Base-by-base conservation (phyloP, 169 alveolate species). In the Babesia caballi region DNA sequence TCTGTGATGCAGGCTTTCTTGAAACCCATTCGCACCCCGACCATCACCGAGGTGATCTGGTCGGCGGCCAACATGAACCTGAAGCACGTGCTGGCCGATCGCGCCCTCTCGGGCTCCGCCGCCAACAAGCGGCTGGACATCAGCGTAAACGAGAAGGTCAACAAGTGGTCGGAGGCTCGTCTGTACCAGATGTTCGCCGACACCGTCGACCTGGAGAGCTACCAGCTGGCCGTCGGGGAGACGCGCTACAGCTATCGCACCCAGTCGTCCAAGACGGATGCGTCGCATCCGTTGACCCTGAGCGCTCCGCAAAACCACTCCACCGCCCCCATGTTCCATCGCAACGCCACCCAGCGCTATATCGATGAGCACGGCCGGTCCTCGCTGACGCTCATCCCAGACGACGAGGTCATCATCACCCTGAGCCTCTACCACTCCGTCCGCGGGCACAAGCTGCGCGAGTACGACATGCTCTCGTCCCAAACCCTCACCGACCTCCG, bases 371-470 rank as follows among this genome's bases (percentile, higher is more conserved):
- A 65, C n/a, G 35, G 36, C 33, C 47, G 30, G 14, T 17, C 75
- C 19, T 49, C 28, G 14, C n/a, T 36, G 19, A 41, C 61, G 15
- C 30, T 81, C 3, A 83, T 70, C 19, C 71, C 82, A n/a, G 84
- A 83, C 1, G 72, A 66, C 44, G 88, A 81, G 65, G 4, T 47
- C 9, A 70, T 81, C 7, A 15, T 81, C 32, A 81, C 84, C 5
- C 84, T 91, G 30, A 85, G 90, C 28, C 83, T 91, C 57, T 91
- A 88, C 52, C 95, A 91, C 41, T 90, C 85, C 17, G 85, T 90
- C 17, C 42, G 94, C 46, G 95, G 95, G 19, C 90, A 85, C 71
- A 91, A 88, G 53, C 66, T 90, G 49, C 81, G 91, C 12, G 95
- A 88, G 65, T 91, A 58, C 68, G 95, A 91, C 57, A 80, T 91